Base-by-base conservation (phyloP, 441 rosid genomes). In the Melianthus villosus region DNA sequence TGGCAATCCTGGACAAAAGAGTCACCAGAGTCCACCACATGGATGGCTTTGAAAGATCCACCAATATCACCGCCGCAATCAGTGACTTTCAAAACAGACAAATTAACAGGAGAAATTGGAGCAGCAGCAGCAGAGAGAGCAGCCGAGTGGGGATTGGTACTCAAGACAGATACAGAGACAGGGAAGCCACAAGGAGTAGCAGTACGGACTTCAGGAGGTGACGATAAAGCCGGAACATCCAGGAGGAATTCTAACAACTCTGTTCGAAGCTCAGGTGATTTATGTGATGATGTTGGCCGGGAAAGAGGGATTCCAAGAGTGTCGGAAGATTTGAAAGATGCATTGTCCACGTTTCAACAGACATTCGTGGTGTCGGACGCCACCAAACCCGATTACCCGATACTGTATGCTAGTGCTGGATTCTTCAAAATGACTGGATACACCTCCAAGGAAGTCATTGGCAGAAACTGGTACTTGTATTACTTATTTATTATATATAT, bases 331-430 rank as follows among this genome's bases (percentile, higher is more conserved):
- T 13, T 87, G 7, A 83, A 62, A 56, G 78, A 83, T 9, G 97
- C 91, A 3, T 54, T 87, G 29, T 83, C 92, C 0, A 57, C 97
- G 7, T 83, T 83, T 54, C 93, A 83, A 38, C 95, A 83, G 50
- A 87, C 97, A 29, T 87, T 87, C 44, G 92, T 87, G 20, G 97
- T 87, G 16, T 69, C 97, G 16, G 97, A 87, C 69, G 95, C 95
- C 23, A 83, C 93, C 25, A 78, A 78, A 69, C 79, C 95, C 2
- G 93, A 78, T 40, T 61, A 38, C 52, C 97, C 97, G 38, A 83
- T 81, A 19, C 9, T 89, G 78, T 89, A 83, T 48, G 97, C 97
- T 4, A 83, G 95, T 66, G 95, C 84, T 27, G 97, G 95, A 9
- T 87, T 87, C 63, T 87, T 87, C 61, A 80, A 66, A 39, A 87